Base-by-base conservation (phyloP, 768 basidiomycete species). In the Macrolepiota fuliginosa region DNA sequence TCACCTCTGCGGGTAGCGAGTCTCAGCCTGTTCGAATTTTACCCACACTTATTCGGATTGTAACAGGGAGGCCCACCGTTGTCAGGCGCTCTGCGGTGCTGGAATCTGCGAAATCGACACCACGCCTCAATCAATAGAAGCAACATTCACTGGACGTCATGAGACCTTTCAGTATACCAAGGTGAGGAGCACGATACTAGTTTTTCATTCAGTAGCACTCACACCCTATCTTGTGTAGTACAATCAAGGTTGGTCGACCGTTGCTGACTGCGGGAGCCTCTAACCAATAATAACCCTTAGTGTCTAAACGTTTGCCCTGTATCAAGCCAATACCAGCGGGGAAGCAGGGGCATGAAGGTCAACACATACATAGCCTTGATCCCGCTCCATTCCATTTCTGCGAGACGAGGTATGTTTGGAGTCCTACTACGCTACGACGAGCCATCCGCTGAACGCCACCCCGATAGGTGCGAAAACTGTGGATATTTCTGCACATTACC, bases 91-190 rank as follows among this genome's bases (percentile, higher is more conserved):
- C 2, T 88, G 86, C 61, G 63, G 71, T 17, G 72, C 77, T 0
- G 86, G 87, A 2, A 82, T 81, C 19, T 88, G 86, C 58, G 76
- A 85, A 50, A 86, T 88, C 13, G 80, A 86, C 55, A 84, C 81
- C 0, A 74, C 79, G 0, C 87, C 87, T 0, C 80, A 83, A 56
- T 82, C 85, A 0, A 79, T 88, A 36, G 82, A 86, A 65, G 83
- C 85, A 4, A 86, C 84, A 0, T 88, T 88, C 64, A 81, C 79
- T 0, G 87, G 86, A 0, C 74, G 70, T 61, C 82, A 87, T 53
- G 83, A 86, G 62, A 85, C 80, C 0, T 88, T 87, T 65, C 80
- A 83, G 66, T 88, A 84, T 54, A 88, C 87, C 0, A 88, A 87
- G 77, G 87, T 83, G 54, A 27, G 29, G 19, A 37, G 29, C 7